Evolutionary conservation across 352 stramenopile species (phyloP).

Genomic region (Blastocystis sp.): DNA sequence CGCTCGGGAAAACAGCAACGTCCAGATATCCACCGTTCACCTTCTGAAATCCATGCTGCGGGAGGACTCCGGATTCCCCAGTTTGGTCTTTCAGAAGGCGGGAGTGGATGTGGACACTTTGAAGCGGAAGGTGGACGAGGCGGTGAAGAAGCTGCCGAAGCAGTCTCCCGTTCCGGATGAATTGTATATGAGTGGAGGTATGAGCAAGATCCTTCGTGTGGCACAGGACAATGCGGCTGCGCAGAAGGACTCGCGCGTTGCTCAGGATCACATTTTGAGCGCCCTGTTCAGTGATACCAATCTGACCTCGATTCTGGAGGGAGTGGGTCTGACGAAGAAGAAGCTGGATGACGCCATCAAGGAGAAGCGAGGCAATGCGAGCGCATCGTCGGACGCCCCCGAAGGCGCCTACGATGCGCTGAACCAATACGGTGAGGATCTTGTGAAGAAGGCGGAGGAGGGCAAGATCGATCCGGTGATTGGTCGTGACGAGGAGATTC

Average conservation of each 20-base stretch:
- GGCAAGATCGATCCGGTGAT: constrained; percentile 95
- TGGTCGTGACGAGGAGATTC: constrained; percentile 89
- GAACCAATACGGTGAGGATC: constrained; percentile 82
- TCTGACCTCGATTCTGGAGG: constrained; percentile 66
- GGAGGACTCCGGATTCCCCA: constrained; percentile 66
- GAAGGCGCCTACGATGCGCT: constrained; percentile 82
- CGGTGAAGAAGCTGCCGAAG: constrained; percentile 68
- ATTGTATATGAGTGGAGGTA: constrained; percentile 65
- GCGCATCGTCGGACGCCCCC: constrained; percentile 70
- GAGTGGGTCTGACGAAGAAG: constrained; percentile 66
- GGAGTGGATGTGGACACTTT: constrained; percentile 65
- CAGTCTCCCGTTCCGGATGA: constrained; percentile 69
- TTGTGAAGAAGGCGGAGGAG: constrained; percentile 76
- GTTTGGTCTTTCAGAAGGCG: constrained; percentile 64
- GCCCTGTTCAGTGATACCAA: constrained; percentile 68
- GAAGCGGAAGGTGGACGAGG: constrained; percentile 61
- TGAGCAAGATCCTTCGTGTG: constrained; percentile 71
- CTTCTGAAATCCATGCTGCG: constrained; percentile 68
- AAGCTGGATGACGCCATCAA: constrained; percentile 68
- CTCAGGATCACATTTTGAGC: constrained; percentile 68
- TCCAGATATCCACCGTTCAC: background rate
- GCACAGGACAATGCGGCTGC: constrained; percentile 72
- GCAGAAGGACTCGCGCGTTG: constrained; percentile 70
- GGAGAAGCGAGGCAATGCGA: constrained; percentile 64
- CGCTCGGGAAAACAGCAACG: constrained; percentile 15